Base-by-base conservation (phyloP, 805 yeast species). In the Yarrowia osloensis region DNA sequence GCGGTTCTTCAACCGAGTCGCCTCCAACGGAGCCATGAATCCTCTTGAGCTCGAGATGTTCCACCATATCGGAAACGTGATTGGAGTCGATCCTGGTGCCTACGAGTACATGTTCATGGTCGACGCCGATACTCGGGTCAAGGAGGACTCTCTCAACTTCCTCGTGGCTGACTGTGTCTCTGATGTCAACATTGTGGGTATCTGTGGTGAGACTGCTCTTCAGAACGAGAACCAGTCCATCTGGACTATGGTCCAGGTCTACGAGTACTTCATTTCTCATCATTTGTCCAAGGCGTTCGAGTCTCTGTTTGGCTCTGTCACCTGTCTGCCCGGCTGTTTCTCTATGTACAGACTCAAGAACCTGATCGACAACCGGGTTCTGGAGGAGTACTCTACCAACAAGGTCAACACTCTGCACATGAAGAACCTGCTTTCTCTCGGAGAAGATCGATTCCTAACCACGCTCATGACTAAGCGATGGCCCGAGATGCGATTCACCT, bases 271-370 rank as follows among this genome's bases (percentile, higher is more conserved):
- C 73, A 85, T 85, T 71, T 85, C 88, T 29, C 88, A 85, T 73
- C 86, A 85, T 73, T 82, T 85, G 72, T 83, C 87, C n/a, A 85
- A 85, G 74, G 88, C 88, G 0, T 85, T 85, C 72, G 89, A 85
- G 74, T 81, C 85, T 24, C 80, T 85, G 50, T 85, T 85, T 71
- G 88, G 88, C 39, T 82, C 86, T 67, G 88, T 85, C 33, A 85
- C 89, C 6, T 85, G 89, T 80, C 78, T 85, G 68, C 89, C 89
- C 0, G 89, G 89, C 22, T 85, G 89, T 78, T 85, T 85, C 81
- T 77, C 83, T 22, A 81, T 85, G 81, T 85, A 83, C 74, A 77
- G 88, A 52, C 76, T 85, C 68, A 84, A 81, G 73, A 80, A 86
- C 1, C 84, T 86, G 71, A 84, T 87, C n/a, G 81, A 84, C 68